These are phyloP conservation scores for Cupressus sempervirens DNA, from an alignment of 75 land plant genomes.

Conservation along the genomic window DNA sequence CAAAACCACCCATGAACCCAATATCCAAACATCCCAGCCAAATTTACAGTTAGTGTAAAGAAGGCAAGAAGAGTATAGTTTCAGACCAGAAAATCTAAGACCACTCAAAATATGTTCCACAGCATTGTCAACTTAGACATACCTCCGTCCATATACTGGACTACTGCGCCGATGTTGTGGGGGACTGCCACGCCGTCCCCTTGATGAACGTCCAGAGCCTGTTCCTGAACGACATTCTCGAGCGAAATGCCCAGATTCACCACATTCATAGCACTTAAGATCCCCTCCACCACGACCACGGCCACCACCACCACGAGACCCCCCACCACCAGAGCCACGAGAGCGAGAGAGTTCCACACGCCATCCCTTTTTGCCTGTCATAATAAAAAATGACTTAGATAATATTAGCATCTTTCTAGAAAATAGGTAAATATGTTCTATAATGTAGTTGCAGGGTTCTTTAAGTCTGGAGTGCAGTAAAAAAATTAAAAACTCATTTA, in stretches of 20 bases:
- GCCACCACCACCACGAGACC: neutral
- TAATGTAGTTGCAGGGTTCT: neutral
- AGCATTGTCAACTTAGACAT: neutral
- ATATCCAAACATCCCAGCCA: neutral
- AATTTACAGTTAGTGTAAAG: neutral
- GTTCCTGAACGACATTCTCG: neutral
- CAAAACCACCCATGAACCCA: slow-evolving; percentile 3
- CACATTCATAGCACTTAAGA: neutral
- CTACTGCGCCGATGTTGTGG: neutral
- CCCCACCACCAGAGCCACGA: neutral
- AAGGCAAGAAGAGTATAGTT: neutral
- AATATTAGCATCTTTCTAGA: neutral
- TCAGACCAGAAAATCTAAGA: neutral
- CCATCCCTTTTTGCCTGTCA: neutral
- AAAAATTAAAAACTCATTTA: neutral
- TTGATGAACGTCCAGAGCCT: neutral
- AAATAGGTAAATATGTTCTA: neutral
- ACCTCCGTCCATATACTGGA: neutral
- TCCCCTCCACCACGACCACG: neutral
- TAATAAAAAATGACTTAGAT: neutral
- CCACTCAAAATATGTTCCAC: neutral
- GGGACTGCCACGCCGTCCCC: neutral
- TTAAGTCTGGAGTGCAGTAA: neutral
- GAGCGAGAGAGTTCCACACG: slow-evolving; percentile 1
- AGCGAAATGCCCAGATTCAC: neutral